A percentile compares a stretch with the other conserved stretches of the same genome.
Evolutionary conservation across 2,329 filamentous ascomycete species (phyloP).

Genomic region (Colletotrichum paranaense): DNA sequence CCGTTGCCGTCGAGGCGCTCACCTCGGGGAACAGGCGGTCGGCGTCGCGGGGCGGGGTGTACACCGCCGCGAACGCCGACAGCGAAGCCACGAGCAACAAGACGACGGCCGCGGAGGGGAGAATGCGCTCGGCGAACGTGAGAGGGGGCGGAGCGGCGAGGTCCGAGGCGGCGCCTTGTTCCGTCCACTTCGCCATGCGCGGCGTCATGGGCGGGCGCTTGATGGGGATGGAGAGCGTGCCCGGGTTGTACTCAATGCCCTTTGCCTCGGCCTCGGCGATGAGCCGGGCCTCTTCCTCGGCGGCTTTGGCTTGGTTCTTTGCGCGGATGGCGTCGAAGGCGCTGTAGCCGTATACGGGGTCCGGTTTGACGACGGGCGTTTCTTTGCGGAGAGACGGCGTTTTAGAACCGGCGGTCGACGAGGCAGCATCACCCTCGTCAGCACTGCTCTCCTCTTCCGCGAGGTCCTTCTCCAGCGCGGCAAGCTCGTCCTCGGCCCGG

Average conservation of each 20-base stretch:
- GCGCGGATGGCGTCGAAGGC: slow-evolving; percentile 68
- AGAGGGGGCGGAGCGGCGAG: slow-evolving; percentile 64
- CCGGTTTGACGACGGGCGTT: slow-evolving; percentile 44
- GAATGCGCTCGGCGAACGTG: slow-evolving; percentile 63
- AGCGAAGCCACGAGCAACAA: slow-evolving; percentile 56
- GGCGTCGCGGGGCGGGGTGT: slow-evolving; percentile 48
- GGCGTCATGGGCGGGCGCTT: slow-evolving; percentile 53
- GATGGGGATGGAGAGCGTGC: slow-evolving; percentile 53
- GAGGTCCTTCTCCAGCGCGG: slow-evolving; percentile 57
- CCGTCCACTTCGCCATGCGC: slow-evolving; percentile 53
- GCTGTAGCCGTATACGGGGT: slow-evolving; percentile 69
- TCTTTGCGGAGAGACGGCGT: neutral
- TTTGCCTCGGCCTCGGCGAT: slow-evolving; percentile 49
- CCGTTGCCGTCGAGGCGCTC: slow-evolving; percentile 72
- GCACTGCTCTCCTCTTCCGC: slow-evolving; percentile 23
- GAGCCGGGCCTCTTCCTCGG: slow-evolving; percentile 57
- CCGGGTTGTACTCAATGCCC: slow-evolving; percentile 41
- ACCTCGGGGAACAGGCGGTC: slow-evolving; percentile 69
- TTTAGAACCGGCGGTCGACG: slow-evolving; percentile 29
- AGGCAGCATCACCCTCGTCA: slow-evolving; percentile 34
- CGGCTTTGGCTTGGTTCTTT: slow-evolving; percentile 60
- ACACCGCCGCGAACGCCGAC: slow-evolving; percentile 57
- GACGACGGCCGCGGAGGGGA: slow-evolving; percentile 64
- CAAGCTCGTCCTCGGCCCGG: slow-evolving; percentile 72
- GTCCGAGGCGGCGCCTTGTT: slow-evolving; percentile 58